Conservation (phyloP, 2,329 filamentous ascomycete species). For the Epichloe sylvatica region DNA sequence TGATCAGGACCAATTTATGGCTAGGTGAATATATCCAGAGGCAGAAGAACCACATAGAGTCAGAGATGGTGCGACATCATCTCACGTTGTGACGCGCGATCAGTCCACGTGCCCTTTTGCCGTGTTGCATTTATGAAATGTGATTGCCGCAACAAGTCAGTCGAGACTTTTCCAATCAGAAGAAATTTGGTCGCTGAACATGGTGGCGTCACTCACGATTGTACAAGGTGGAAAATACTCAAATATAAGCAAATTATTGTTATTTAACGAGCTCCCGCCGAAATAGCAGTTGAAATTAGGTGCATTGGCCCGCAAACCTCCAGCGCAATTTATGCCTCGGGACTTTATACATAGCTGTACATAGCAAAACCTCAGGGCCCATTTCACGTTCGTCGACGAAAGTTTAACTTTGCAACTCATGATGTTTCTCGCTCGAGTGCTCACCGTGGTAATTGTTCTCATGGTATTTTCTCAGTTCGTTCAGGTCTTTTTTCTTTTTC, state of each 20-base stretch:
- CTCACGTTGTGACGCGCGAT: not conserved
- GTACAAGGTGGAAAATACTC: not conserved
- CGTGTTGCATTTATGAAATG: not conserved
- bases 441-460: not conserved
- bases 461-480: not conserved
- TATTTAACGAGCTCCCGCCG: not conserved
- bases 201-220: not conserved
- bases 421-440: not conserved
- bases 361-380: not conserved
- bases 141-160: not conserved
- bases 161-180: not conserved
- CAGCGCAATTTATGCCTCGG: not conserved
- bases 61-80: not conserved
- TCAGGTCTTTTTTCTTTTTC: not conserved
- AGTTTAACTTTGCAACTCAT: not conserved
- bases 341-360: not conserved
- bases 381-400: slow-evolving; percentile 1
- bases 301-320: not conserved
- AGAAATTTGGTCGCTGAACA: not conserved
- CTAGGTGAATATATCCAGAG: not conserved
- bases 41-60: not conserved
- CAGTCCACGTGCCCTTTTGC: not conserved
- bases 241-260: not conserved
- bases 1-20: slow-evolving; percentile 2
- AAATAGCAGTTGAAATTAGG: not conserved